phyloP scores from a whole-genome alignment of 2,329 filamentous ascomycete genomes.

The Cladosporium sphaerospermum region DNA sequence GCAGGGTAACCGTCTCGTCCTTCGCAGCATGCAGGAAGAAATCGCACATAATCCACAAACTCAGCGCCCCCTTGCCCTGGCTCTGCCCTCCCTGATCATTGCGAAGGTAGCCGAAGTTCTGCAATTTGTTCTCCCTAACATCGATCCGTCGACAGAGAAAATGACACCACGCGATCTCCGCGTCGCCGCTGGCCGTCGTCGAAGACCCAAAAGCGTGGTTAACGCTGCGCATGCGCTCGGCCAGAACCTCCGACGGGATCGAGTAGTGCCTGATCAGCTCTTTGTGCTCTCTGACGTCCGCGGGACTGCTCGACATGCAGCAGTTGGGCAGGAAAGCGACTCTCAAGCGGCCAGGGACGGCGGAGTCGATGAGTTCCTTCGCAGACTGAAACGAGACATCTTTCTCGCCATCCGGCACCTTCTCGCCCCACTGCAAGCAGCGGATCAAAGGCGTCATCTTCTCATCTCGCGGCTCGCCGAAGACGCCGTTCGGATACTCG shows the following conservation, averaged over 20 bases:
- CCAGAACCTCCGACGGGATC: neutral
- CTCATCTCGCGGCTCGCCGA: constrained; percentile 1
- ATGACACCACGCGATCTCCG: constrained; percentile 3
- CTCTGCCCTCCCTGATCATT: neutral
- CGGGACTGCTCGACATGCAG: neutral
- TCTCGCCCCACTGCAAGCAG: constrained; percentile 5
- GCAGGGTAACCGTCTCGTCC: neutral
- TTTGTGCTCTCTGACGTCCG: neutral
- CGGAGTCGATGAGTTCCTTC: constrained; percentile 3
- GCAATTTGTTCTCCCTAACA: neutral
- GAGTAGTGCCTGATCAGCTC: neutral
- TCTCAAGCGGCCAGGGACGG: neutral
- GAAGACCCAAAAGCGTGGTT: constrained; percentile 8
- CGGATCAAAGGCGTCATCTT: neutral
- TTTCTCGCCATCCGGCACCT: neutral
- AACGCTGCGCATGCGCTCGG: constrained; percentile 6
- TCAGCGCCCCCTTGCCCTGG: neutral
- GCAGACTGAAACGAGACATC: neutral
- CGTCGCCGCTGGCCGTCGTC: neutral
- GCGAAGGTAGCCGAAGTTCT: constrained; percentile 1
- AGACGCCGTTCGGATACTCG: constrained; percentile 1
- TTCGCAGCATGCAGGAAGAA: constrained; percentile 2
- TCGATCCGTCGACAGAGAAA: neutral
- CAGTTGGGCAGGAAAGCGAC: neutral
- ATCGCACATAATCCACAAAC: constrained; percentile 2